These are phyloP conservation scores for Mangifera indica DNA, from an alignment of 345 rosid species.

Conservation along the genomic window DNA sequence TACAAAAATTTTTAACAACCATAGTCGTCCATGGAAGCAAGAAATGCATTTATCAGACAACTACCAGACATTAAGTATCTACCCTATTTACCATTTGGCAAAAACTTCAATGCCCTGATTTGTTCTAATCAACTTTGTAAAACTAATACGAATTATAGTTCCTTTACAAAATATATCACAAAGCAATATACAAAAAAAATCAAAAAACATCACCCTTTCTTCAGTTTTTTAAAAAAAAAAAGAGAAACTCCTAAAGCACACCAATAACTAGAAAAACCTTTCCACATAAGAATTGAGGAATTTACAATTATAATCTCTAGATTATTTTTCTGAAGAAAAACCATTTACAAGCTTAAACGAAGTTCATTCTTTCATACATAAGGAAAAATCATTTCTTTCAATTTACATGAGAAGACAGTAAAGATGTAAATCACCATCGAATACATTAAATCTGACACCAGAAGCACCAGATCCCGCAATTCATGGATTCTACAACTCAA, in stretches of 20 bases:
- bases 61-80: background rate
- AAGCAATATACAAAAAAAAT: background rate
- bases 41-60: background rate
- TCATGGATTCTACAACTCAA: background rate
- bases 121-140: background rate
- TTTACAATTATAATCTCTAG: background rate
- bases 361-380: background rate
- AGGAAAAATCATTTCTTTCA: too few relatives aligned
- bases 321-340: background rate
- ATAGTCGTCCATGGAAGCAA: background rate
- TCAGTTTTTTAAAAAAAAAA: background rate
- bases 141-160: background rate
- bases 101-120: background rate
- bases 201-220: background rate
- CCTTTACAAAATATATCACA: background rate
- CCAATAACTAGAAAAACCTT: background rate
- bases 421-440: background rate
- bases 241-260: background rate
- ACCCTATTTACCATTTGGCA: background rate
- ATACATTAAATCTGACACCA: background rate
- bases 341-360: background rate
- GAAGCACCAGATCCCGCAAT: conserved; percentile 6
- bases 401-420: too few relatives aligned
- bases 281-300: background rate
- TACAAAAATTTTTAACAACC: background rate